Evolutionary conservation across 2,329 filamentous ascomycete genomes (phyloP), one percentile per base, ranked within the genome.

Genomic region (Laburnicola sp.): DNA sequence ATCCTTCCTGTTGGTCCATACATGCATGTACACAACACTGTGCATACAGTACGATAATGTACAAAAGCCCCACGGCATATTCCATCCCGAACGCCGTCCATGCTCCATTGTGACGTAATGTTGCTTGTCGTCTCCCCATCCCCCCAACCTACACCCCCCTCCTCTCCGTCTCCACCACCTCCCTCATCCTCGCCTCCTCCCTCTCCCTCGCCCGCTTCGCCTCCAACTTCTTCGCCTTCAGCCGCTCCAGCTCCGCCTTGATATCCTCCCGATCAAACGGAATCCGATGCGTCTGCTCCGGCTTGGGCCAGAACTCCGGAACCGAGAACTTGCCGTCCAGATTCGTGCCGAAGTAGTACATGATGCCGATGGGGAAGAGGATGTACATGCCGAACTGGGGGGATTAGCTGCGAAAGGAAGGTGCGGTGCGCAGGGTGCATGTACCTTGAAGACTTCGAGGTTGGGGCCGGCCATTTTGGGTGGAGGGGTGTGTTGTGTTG

Each of bases 311-410:
- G 80, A 99, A 99, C 51, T 88, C 89, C 22, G 88, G 86, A 1
- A 97, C 90, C 41, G 83, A 78, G 80, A 99, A 99, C 40, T 59
- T 63, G 61, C 87, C 83, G 76, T 99, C 94, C 70, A 99, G 89
- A 75, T 99, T 99, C 50, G 92, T 96, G 71, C 94, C 94, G 75
- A 97, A 99, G 80, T 99, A 99, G 82, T 95, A 97, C 94, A 99
- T 99, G 80, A 93, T 92, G 65, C 90, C 91, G 68, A 99, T 97
- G 16, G 94, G 94, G 77, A 99, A 99, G 82, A 97, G 87, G 78
- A 99, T 87, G 79, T 99, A 99, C 83, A 95, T 89, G 78, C 93
- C 92, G 75, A 99, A 99, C 93, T 97, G 50, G 30, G n/a, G 27
- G 41, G 11, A 31, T 44, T 50, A 52, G 39, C 23, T 52, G 30